phyloP scores from a whole-genome alignment of 345 rosid species.

The Eucalyptus albens region DNA sequence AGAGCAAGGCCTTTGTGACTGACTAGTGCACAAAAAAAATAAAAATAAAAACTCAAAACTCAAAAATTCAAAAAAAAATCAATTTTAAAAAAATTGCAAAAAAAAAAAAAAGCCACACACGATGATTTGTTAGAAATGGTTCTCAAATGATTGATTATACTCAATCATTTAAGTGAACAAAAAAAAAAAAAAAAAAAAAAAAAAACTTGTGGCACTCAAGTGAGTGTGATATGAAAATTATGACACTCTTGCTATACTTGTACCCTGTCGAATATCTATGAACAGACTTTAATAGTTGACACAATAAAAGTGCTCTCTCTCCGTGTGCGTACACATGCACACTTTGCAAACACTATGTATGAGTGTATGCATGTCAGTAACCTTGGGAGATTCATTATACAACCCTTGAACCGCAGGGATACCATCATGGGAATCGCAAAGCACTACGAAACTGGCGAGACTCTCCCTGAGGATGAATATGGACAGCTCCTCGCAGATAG shows the following conservation, averaged over 20 bases:
- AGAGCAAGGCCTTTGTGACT: rapidly evolving
- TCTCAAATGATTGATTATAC: too few species aligned
- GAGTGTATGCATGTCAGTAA: neutral
- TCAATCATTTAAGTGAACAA: too few species aligned
- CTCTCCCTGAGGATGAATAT: constrained; percentile 73
- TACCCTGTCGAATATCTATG: rapidly evolving
- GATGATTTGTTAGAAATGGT: too few species aligned
- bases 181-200: too few species aligned
- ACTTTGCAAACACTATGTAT: neutral
- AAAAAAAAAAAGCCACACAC: rapidly evolving
- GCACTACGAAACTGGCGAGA: constrained; percentile 77
- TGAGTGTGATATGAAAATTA: too few species aligned
- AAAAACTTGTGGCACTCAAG: too few species aligned
- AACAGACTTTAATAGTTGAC: neutral
- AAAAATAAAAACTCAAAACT: too few species aligned
- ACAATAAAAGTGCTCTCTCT: neutral
- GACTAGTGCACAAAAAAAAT: too few species aligned
- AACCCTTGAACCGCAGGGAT: constrained; percentile 31
- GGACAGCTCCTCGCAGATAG: constrained; percentile 73
- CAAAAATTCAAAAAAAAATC: too few species aligned
- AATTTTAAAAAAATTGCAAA: too few species aligned
- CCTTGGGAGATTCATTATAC: neutral
- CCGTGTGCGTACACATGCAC: neutral
- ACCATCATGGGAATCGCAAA: constrained; percentile 88
- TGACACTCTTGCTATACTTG: too few species aligned